Conservation (phyloP, 1,284 basidiomycete genomes). For the Vanrija sp. region DNA sequence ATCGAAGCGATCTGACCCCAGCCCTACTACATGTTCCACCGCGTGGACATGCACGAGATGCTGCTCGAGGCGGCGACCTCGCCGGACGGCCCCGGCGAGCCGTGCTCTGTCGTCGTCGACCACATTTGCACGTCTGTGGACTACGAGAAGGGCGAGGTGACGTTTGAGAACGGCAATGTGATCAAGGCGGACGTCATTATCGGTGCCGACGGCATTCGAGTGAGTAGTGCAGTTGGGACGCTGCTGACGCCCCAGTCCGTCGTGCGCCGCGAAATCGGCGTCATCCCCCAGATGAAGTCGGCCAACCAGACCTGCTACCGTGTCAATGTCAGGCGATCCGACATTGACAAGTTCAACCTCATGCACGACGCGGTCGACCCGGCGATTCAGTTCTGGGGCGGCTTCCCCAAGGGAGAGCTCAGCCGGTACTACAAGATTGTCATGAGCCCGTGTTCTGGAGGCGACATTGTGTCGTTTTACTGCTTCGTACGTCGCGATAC, state of each 20-base stretch:
- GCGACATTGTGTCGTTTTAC: conserved; percentile 48
- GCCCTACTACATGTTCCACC: conserved; percentile 42
- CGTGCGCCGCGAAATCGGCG: conserved; percentile 31
- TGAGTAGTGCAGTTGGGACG: conserved; percentile 11
- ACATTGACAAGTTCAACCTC: conserved; percentile 42
- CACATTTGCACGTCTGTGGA: conserved; percentile 40
- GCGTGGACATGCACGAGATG: conserved; percentile 47
- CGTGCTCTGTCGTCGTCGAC: conserved; percentile 34
- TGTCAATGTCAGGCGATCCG: conserved; percentile 41
- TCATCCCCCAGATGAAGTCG: conserved; percentile 36
- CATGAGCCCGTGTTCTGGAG: conserved; percentile 44
- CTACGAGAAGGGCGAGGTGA: conserved; percentile 32
- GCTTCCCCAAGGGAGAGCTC: conserved; percentile 33
- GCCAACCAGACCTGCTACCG: conserved; percentile 49
- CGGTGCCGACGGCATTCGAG: conserved; percentile 47
- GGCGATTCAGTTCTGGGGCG: conserved; percentile 50
- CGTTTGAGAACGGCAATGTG: conserved; percentile 41
- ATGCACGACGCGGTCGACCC: conserved; percentile 40
- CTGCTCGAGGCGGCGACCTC: conserved; percentile 36
- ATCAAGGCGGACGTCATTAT: conserved; percentile 44
- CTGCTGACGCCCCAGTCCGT: conserved; percentile 18
- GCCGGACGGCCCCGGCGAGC: conserved; percentile 34
- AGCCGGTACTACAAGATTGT: conserved; percentile 48
- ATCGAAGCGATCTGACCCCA: neutral
- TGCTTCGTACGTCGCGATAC: conserved; percentile 18